A percentile compares a stretch with the other conserved stretches of the same genome.
phyloP scores from a whole-genome alignment of 192 early-diverging fungal species.

The Glomus cerebriforme region DNA sequence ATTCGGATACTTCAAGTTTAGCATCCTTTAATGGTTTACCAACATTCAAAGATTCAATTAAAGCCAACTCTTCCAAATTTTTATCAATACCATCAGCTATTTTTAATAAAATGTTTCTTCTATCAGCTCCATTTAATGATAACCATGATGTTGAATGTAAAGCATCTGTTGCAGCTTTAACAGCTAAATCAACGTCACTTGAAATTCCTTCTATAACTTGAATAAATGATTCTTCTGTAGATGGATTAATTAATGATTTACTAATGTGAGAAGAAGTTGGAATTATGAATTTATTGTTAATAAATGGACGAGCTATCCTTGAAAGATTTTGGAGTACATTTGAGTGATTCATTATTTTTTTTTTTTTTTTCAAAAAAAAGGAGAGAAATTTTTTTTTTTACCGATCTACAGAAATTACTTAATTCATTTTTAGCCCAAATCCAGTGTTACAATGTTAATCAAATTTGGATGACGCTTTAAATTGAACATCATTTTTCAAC shows the following conservation, averaged over 20 bases:
- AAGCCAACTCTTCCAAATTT: constrained; percentile 52
- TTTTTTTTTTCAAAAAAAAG: too few species aligned
- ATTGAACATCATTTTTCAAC: too few species aligned
- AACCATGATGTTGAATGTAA: constrained; percentile 56
- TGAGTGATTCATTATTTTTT: not conserved
- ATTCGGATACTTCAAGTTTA: constrained; percentile 63
- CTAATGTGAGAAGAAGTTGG: not conserved
- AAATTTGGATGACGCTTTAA: too few species aligned
- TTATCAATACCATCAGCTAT: constrained; percentile 59
- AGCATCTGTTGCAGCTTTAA: constrained; percentile 61
- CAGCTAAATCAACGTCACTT: constrained; percentile 52
- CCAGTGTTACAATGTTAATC: too few species aligned
- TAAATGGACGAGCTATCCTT: not conserved
- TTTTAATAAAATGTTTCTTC: constrained; percentile 58
- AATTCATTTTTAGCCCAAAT: too few species aligned
- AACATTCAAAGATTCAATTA: constrained; percentile 73
- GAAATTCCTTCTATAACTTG: constrained; percentile 44
- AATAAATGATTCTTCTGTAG: constrained; percentile 54
- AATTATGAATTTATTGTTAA: not conserved
- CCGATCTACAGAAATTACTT: too few species aligned
- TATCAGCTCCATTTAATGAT: constrained; percentile 43
- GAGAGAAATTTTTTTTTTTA: too few species aligned
- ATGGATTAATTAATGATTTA: constrained; percentile 51
- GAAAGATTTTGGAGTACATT: not conserved
- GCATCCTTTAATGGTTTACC: constrained; percentile 72